phyloP scores from a whole-genome alignment of 345 rosid species.

The Euphorbia pulcherrima region DNA sequence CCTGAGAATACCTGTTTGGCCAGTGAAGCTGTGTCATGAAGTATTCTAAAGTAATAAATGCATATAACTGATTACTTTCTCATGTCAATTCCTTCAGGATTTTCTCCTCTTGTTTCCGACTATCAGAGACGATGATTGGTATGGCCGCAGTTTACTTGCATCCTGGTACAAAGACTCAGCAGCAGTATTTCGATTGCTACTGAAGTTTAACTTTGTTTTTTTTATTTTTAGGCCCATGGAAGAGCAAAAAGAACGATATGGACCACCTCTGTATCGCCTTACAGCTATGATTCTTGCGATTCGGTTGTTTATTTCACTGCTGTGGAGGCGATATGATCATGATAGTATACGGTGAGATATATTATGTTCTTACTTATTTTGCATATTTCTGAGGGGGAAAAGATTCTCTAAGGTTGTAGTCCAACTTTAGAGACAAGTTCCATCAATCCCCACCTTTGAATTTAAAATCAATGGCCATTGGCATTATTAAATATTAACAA shows the following conservation, averaged over 20 bases:
- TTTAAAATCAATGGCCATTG: too few species aligned
- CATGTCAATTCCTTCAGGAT: conserved; percentile 43
- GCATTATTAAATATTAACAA: too few species aligned
- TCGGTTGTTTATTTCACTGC: conserved; percentile 57
- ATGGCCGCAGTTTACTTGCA: conserved; percentile 22
- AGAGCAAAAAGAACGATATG: conserved; percentile 97
- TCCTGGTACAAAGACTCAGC: conserved; percentile 2
- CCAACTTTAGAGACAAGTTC: too few species aligned
- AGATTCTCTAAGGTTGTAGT: too few species aligned
- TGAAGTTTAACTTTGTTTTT: conserved; percentile 18
- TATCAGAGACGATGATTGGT: conserved; percentile 97
- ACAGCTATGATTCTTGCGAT: conserved; percentile 60
- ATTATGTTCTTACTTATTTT: conserved; percentile 16
- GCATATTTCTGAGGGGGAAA: background rate
- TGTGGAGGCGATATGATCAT: conserved; percentile 64
- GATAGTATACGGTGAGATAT: conserved; percentile 59
- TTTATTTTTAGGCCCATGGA: conserved; percentile 99
- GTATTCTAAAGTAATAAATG: too few species aligned
- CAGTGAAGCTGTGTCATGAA: too few species aligned
- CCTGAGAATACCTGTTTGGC: too few species aligned
- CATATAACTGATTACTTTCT: conserved; percentile 12
- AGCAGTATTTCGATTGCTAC: background rate
- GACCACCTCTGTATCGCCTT: conserved; percentile 81
- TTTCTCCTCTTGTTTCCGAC: conserved; percentile 83
- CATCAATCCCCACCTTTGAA: too few species aligned